Conservation (phyloP, 2,329 filamentous ascomycete genomes). For the Cytospora mali region DNA sequence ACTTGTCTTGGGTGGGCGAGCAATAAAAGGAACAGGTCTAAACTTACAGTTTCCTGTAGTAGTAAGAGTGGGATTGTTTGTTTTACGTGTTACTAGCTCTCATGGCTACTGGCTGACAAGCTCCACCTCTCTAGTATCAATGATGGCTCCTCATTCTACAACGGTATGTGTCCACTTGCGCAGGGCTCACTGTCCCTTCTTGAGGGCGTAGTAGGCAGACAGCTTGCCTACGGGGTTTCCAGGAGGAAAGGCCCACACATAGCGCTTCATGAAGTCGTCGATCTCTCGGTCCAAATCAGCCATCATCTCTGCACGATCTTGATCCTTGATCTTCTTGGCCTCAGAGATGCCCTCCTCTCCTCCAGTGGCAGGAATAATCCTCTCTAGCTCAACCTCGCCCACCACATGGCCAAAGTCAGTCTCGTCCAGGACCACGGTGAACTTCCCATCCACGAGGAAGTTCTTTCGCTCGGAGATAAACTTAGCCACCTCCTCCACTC, state of each 20-base stretch:
- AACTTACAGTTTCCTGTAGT: too few relatives aligned
- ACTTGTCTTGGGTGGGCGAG: too few relatives aligned
- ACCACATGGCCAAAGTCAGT: slow-evolving; percentile 11
- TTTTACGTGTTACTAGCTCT: background rate
- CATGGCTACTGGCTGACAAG: background rate
- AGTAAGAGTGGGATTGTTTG: background rate
- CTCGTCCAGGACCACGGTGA: slow-evolving; percentile 9
- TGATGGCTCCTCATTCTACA: background rate
- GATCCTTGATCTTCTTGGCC: background rate
- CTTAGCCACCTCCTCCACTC: slow-evolving; percentile 19
- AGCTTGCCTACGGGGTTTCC: slow-evolving; percentile 10
- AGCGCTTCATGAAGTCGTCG: slow-evolving; percentile 8
- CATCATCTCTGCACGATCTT: background rate
- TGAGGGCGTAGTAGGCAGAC: slow-evolving; percentile 9
- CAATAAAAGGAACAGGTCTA: too few relatives aligned
- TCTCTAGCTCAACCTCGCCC: slow-evolving; percentile 12
- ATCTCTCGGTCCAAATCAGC: slow-evolving; percentile 12
- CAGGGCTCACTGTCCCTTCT: background rate
- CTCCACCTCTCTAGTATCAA: background rate
- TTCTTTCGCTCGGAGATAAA: slow-evolving; percentile 5
- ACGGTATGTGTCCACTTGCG: too few relatives aligned
- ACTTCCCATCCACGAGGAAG: slow-evolving; percentile 6
- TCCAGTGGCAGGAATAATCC: background rate
- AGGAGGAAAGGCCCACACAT: slow-evolving; percentile 5
- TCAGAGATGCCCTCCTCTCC: background rate